Percentiles rank a stretch among this genome's conserved stretches.
Conservation (phyloP, 139 green algal genomes). For the Closterium sp. region DNA sequence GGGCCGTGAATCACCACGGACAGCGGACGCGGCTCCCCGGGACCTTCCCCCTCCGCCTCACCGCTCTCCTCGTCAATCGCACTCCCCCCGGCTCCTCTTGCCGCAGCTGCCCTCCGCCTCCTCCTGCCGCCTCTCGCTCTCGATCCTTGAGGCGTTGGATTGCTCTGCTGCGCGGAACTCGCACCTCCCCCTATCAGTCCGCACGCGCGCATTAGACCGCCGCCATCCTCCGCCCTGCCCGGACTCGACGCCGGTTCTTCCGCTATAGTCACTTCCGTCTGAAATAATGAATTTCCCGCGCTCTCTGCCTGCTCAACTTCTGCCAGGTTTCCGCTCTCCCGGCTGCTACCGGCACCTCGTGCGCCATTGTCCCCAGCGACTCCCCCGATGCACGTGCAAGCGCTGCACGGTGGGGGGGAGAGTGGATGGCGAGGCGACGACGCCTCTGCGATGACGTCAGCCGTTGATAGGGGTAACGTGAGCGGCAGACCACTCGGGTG, state of each 20-base stretch:
- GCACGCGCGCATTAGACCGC: neutral
- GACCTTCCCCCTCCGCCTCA: neutral
- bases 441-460: neutral
- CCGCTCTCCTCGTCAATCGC: neutral
- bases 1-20: slow-evolving; percentile 4
- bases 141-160: neutral
- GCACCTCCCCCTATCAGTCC: neutral
- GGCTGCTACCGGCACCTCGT: neutral
- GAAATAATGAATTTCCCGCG: neutral
- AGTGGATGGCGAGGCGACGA: neutral
- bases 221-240: neutral
- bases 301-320: neutral
- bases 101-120: neutral
- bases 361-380: neutral
- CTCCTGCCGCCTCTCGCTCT: neutral
- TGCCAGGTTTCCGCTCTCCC: neutral
- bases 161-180: neutral
- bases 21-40: neutral
- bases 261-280: neutral
- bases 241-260: neutral
- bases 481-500: neutral
- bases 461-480: neutral
- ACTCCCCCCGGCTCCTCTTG: neutral
- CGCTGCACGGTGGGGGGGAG: neutral
- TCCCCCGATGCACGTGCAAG: neutral